Evolutionary conservation across 345 rosid genomes (phyloP).

Genomic region (Salix caprea): DNA sequence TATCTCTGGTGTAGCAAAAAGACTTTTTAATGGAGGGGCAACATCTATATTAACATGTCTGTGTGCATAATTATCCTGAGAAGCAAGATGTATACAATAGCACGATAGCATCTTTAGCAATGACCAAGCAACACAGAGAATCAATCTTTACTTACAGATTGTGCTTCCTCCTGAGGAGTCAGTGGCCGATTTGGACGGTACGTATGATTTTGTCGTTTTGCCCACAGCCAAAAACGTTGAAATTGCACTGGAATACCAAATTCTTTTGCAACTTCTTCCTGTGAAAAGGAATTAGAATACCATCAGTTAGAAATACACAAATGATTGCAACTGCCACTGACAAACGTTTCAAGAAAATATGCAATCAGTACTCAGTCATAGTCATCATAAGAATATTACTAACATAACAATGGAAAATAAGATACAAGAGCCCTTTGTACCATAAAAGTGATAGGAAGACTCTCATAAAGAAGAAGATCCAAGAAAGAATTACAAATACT

Average conservation of each 20-base stretch:
- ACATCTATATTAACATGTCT: neutral
- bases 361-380: neutral
- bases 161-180: conserved; percentile 67
- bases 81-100: neutral
- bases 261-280: conserved; percentile 97
- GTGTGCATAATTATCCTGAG: neutral
- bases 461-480: neutral
- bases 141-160: conserved; percentile 40
- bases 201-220: conserved; percentile 90
- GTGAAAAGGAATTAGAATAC: conserved; percentile 1
- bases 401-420: neutral
- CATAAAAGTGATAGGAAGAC: neutral
- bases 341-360: neutral
- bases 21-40: neutral
- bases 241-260: conserved; percentile 73
- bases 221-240: conserved; percentile 97
- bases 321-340: neutral
- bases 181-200: conserved; percentile 86
- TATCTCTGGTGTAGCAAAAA: neutral
- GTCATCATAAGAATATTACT: neutral
- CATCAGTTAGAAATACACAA: neutral
- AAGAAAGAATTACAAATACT: neutral
- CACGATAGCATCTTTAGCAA: neutral
- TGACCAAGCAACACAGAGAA: neutral
- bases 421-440: neutral